A percentile compares a stretch with the other conserved stretches of the same genome.
Conservation (phyloP, 2,329 filamentous ascomycete species). For the Macrophomina tecta region DNA sequence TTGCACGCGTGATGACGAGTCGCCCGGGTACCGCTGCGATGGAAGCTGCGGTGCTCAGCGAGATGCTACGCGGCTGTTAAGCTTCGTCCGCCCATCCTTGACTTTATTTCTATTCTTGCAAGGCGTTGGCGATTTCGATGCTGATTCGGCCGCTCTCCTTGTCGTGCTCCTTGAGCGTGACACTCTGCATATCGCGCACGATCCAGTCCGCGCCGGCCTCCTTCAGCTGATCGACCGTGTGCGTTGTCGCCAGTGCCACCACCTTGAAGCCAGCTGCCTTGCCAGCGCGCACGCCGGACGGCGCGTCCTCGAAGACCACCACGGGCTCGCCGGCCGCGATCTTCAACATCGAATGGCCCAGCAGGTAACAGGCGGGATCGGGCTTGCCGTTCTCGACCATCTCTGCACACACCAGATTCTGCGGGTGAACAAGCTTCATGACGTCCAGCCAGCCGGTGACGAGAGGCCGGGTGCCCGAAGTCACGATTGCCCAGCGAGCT, state of each 20-base stretch:
- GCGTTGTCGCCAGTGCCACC: constrained; percentile 83
- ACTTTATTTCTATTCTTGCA: constrained; percentile 43
- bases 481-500: constrained; percentile 83
- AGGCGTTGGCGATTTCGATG: constrained; percentile 70
- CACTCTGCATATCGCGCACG: constrained; percentile 76
- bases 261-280: constrained; percentile 88
- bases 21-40: neutral
- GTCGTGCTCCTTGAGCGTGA: constrained; percentile 65
- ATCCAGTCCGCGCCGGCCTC: constrained; percentile 87
- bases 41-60: constrained; percentile 13
- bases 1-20: constrained; percentile 19
- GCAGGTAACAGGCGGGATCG: constrained; percentile 56
- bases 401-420: constrained; percentile 56
- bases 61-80: constrained; percentile 8
- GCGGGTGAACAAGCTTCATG: constrained; percentile 55
- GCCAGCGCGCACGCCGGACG: constrained; percentile 81
- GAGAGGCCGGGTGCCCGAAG: constrained; percentile 55
- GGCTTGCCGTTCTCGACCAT: constrained; percentile 57
- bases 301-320: constrained; percentile 87
- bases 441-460: constrained; percentile 58
- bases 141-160: constrained; percentile 64
- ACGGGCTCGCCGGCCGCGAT: constrained; percentile 53
- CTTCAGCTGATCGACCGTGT: constrained; percentile 72
- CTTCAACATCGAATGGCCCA: constrained; percentile 50
- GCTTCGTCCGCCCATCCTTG: neutral